Evolutionary conservation across 139 green algal genomes (phyloP).

Genomic region (Volvox africanus): DNA sequence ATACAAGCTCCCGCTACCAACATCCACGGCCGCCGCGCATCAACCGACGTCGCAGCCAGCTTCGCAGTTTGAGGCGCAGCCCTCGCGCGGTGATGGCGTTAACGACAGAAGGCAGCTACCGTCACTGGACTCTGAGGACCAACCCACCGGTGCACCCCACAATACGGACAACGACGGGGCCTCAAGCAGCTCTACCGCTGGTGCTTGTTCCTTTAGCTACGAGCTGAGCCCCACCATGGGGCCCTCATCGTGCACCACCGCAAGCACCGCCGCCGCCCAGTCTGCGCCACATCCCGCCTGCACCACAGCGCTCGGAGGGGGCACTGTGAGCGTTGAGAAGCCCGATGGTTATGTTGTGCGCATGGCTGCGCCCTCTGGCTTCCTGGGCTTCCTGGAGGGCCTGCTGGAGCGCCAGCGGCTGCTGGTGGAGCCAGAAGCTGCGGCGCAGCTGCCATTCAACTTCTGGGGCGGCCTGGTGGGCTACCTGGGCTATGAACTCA

Average conservation of each 20-base stretch:
- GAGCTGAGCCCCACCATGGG: neutral
- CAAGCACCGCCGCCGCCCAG: neutral
- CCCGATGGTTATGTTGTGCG: neutral
- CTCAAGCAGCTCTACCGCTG: constrained; percentile 12
- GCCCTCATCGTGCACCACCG: neutral
- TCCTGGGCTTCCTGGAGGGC: constrained; percentile 70
- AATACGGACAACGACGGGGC: neutral
- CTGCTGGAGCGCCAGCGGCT: constrained; percentile 52
- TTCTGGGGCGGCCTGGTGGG: constrained; percentile 96
- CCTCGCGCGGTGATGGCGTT: neutral
- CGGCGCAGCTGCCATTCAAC: constrained; percentile 88
- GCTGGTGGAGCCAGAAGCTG: constrained; percentile 43
- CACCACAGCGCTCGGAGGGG: neutral
- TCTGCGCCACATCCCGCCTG: neutral
- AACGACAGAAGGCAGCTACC: neutral
- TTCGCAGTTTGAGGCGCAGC: neutral
- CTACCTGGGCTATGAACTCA: constrained; percentile 98
- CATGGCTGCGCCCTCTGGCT: neutral
- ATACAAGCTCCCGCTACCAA: constrained; percentile 71
- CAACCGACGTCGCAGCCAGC: neutral
- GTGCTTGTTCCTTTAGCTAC: constrained; percentile 9
- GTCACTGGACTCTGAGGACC: neutral
- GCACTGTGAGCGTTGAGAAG: neutral
- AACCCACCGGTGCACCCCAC: neutral
- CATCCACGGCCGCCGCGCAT: neutral